A percentile compares a stretch with the other conserved stretches of the same genome.
These are phyloP conservation scores for Leccinellum rugosiceps DNA, from an alignment of 768 basidiomycete species.

Conservation along the genomic window DNA sequence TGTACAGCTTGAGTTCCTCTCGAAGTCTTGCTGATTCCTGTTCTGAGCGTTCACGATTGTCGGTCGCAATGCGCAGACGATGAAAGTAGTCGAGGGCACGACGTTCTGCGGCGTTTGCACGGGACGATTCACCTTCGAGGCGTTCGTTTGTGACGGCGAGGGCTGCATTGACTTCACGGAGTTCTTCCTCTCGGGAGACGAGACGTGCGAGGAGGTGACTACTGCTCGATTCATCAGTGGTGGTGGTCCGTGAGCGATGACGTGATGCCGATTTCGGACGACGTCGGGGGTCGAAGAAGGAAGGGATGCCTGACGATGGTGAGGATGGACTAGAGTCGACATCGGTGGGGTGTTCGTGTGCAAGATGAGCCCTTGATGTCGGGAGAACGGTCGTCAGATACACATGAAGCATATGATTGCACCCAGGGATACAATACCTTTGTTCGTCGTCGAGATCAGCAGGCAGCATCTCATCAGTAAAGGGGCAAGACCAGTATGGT, in stretches of 20 bases:
- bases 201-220: constrained; percentile 31
- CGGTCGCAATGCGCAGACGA: constrained; percentile 39
- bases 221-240: constrained; percentile 25
- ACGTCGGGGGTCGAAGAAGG: constrained; percentile 16
- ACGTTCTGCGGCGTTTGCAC: constrained; percentile 43
- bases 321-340: constrained; percentile 31
- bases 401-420: not conserved
- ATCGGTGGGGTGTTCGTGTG: constrained; percentile 29
- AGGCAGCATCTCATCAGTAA: constrained; percentile 24
- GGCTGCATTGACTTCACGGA: constrained; percentile 29
- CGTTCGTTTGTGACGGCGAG: constrained; percentile 27
- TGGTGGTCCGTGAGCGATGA: constrained; percentile 24
- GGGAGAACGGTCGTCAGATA: not conserved
- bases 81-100: constrained; percentile 46
- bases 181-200: constrained; percentile 29
- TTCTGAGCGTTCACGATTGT: constrained; percentile 37
- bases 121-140: constrained; percentile 41
- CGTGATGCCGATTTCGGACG: constrained; percentile 27
- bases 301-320: constrained; percentile 18
- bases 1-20: constrained; percentile 46
- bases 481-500: constrained; percentile 5
- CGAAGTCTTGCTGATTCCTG: constrained; percentile 35
- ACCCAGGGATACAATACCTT: constrained; percentile 15
- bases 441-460: constrained; percentile 29
- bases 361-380: constrained; percentile 19